A percentile compares a stretch with the other conserved stretches of the same genome.
These are phyloP conservation scores for Pichia phayaonensis DNA, from an alignment of 805 yeast species.

Conservation along the genomic window DNA sequence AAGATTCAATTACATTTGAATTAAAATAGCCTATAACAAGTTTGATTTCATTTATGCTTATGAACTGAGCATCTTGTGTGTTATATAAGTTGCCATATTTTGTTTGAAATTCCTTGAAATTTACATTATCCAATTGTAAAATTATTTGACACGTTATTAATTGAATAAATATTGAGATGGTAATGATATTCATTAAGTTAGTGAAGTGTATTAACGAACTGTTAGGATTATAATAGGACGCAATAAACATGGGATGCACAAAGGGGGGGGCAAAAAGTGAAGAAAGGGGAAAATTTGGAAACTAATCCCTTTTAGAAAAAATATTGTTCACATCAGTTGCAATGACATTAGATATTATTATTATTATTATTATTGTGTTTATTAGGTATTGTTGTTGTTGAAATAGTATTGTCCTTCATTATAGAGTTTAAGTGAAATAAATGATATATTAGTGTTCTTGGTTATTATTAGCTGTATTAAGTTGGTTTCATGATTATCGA, in stretches of 20 bases:
- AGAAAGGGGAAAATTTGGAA: not conserved
- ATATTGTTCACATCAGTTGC: not conserved
- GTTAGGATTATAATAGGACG: too few species aligned
- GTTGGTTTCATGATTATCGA: not conserved
- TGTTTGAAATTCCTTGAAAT: not conserved
- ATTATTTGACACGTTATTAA: not conserved
- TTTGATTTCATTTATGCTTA: constrained; percentile 27
- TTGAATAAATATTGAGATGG: not conserved
- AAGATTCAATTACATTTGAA: constrained; percentile 21
- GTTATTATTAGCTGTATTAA: too few species aligned
- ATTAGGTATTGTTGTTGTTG: too few species aligned
- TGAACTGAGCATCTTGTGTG: not conserved
- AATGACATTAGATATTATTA: too few species aligned
- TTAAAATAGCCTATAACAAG: constrained; percentile 33
- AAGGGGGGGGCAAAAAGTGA: not conserved
- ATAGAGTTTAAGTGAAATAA: too few species aligned
- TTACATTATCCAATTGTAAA: not conserved
- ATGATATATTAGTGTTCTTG: too few species aligned
- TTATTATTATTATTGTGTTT: too few species aligned
- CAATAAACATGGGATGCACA: not conserved
- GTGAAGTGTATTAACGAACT: too few species aligned
- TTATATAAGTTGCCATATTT: not conserved
- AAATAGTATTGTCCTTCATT: too few species aligned
- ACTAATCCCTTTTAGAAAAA: too few species aligned
- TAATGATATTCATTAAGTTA: not conserved